Percentiles rank a stretch among this genome's conserved stretches.
Evolutionary conservation across 495 filamentous ascomycete genomes (phyloP).

Genomic region (Penicillium angulare): DNA sequence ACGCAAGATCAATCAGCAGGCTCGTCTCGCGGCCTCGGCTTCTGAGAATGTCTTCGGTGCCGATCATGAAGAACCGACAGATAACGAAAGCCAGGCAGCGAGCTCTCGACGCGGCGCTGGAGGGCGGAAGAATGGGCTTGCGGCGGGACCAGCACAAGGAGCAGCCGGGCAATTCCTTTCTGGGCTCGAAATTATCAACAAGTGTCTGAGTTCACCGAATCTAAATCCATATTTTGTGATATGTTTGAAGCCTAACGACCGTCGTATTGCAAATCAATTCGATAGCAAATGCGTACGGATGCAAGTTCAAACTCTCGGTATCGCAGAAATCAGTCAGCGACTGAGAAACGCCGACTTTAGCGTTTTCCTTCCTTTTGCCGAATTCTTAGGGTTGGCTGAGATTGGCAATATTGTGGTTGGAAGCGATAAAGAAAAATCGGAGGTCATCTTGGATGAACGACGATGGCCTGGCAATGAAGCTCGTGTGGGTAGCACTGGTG

Average conservation of each 20-base stretch:
- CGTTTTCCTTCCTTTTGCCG: slow-evolving; percentile 90
- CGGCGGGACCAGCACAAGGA: slow-evolving; percentile 65
- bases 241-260: slow-evolving; percentile 95
- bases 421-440: slow-evolving; percentile 89
- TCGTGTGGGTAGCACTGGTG: slow-evolving; percentile 82
- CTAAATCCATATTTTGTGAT: slow-evolving; percentile 95
- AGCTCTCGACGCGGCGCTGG: slow-evolving; percentile 34
- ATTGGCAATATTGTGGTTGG: slow-evolving; percentile 80
- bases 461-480: slow-evolving; percentile 92
- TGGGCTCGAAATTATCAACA: slow-evolving; percentile 83
- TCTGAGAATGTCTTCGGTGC: slow-evolving; percentile 22
- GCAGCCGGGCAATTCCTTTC: slow-evolving; percentile 90
- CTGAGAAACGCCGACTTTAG: slow-evolving; percentile 92
- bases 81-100: slow-evolving; percentile 48
- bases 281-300: slow-evolving; percentile 96
- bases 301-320: slow-evolving; percentile 92
- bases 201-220: slow-evolving; percentile 73
- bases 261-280: slow-evolving; percentile 96
- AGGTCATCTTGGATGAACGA: slow-evolving; percentile 83
- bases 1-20: slow-evolving; percentile 56
- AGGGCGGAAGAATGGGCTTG: slow-evolving; percentile 39
- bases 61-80: slow-evolving; percentile 52
- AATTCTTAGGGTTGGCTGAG: slow-evolving; percentile 88
- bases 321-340: slow-evolving; percentile 93
- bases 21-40: slow-evolving; percentile 21